Base-by-base conservation (phyloP, 2,329 filamentous ascomycete species). In the Celoporthe dispersa region DNA sequence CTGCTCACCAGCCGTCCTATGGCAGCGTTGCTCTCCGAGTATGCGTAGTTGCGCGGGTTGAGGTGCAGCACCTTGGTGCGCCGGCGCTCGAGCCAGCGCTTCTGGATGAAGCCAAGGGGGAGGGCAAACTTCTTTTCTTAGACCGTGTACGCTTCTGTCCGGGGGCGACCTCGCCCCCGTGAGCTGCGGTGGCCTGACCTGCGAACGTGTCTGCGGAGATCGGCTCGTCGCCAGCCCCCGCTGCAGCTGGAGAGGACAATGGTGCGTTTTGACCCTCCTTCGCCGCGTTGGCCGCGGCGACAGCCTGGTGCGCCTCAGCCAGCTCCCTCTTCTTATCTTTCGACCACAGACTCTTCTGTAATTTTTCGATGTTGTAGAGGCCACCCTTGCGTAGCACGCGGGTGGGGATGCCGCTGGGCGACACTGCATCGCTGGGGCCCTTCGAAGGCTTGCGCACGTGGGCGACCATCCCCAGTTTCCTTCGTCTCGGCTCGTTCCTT, bases 401-500 rank as follows among this genome's bases (percentile, higher is more conserved):
- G 16, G 74, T 72, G 4, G 79, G 79, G 16, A 81, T 78, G 55
- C 79, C 80, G 69, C 78, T 80, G 22, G 74, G 11, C 74, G 77
- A 75, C 33, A 87, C 67, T 59, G 80, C 74, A 16, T 73, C 53
- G 0, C 73, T 68, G 5, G 78, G 75, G 1, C 76, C 76, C 2
- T 78, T 74, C 62, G 64, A 41, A 44, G 33, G 61, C 57, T 80
- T 78, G 64, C 80, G 80, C 59, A 84, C 79, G 39, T 82, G 78
- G 28, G 85, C 87, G 6, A 90, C 84, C 87, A 97, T 91, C 75
- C 92, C 92, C 71, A 99, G 85, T 66, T 89, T 87, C 74, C 96
- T 88, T 76, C 90, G 88, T 68, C 93, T 89, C 72, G 92, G 88
- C 4, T 91, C 91, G 78, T 95, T 91, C 35, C 81, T 82, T 0